Base-by-base conservation (phyloP, 495 filamentous ascomycete genomes). In the Cercophora scortea region DNA sequence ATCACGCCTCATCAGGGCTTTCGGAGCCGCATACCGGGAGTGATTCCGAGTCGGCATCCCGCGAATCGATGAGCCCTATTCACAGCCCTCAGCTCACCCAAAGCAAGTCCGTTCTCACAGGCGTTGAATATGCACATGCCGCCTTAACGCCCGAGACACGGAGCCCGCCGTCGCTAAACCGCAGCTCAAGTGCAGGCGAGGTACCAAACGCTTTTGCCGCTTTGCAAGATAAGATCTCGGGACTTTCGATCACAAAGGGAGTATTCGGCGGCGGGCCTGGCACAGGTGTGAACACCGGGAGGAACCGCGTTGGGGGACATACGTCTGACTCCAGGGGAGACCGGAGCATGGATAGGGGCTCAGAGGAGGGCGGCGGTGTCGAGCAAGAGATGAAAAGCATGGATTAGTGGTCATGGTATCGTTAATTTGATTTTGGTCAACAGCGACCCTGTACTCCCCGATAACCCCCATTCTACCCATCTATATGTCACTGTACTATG, bases 141-240 rank as follows among this genome's bases (percentile, higher is more conserved):
- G 57, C 65, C 8, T 53, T 73, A 12, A 71, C 72, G n/a, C 66
- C 68, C 6, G 68, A 64, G 11, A 19, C 50, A 6, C 59, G 60
- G 42, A 57, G 50, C 17, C 58, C 66, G 13, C 56, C 64, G 8
- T 55, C 62, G 12, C 50, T 76, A 0, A 69, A 70, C 40, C 65
- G 68, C 8, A 76, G 72, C 44, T 61, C 66, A 1, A 71, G 66
- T 43, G 66, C 74, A 13, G 65, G 71, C 15, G 71, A 68, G 18
- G 60, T 70, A 6, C 62, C 71, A 4, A 59, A 62, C 4, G 66
- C 71, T 1, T 62, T 76, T 50, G 65, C 71, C 0, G 62, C 63
- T 2, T 50, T 81, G 12, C 64, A 71, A 42, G 78, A 78, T 16
- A 74, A 74, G 34, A 73, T 81, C 32, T 63, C 69, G 1, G 70